phyloP scores from a whole-genome alignment of 345 rosid genomes.

The Cochlearia excelsa region DNA sequence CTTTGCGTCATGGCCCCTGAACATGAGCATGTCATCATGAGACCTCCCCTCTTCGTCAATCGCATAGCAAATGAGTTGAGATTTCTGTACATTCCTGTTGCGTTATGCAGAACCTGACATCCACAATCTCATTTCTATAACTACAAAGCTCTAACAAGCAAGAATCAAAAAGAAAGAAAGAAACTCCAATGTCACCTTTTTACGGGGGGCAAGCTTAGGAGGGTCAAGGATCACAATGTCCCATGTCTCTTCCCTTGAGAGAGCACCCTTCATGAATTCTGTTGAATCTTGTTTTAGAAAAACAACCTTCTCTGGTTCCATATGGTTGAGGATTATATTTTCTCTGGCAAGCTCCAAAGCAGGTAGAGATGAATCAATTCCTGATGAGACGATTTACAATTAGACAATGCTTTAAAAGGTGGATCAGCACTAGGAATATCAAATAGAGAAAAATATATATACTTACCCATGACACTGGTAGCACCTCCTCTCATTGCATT shows the following conservation, averaged over 20 bases:
- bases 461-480: constrained; percentile 49
- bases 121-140: constrained; percentile 1
- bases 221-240: constrained; percentile 87
- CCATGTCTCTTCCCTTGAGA: constrained; percentile 75
- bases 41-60: constrained; percentile 71
- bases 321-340: constrained; percentile 63
- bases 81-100: constrained; percentile 78
- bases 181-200: constrained; percentile 46
- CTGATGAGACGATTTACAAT: constrained; percentile 37
- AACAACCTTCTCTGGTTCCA: constrained; percentile 58
- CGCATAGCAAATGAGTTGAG: constrained; percentile 76
- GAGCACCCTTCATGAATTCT: constrained; percentile 72
- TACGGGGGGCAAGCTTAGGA: constrained; percentile 79
- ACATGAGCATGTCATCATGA: constrained; percentile 91
- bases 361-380: constrained; percentile 75
- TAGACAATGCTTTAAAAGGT: neutral
- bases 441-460: neutral
- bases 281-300: constrained; percentile 74
- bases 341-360: constrained; percentile 89
- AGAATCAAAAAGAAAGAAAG: neutral
- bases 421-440: neutral
- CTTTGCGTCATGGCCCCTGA: constrained; percentile 96
- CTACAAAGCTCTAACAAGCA: constrained; percentile 9
- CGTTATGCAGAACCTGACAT: constrained; percentile 61
- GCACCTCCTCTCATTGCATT: constrained; percentile 80